A percentile compares a stretch with the other conserved stretches of the same genome.
These are phyloP conservation scores for Phytopythium oedochilum DNA, from an alignment of 352 stramenopile genomes.

Conservation along the genomic window DNA sequence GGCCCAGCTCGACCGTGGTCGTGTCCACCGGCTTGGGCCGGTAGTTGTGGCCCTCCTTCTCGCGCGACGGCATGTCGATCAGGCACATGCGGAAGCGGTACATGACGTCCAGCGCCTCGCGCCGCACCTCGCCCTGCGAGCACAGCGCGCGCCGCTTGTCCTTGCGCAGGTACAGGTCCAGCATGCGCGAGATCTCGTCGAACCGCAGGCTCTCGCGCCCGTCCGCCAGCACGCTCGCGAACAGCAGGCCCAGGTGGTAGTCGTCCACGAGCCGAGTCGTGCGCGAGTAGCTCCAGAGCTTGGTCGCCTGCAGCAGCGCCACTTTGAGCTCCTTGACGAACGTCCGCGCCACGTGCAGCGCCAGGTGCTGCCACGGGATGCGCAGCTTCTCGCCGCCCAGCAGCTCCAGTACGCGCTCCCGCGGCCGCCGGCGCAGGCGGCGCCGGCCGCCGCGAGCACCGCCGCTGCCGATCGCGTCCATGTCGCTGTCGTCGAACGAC, in stretches of 20 bases:
- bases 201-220: conserved; percentile 72
- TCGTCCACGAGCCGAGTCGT: conserved; percentile 66
- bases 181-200: conserved; percentile 82
- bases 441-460: conserved; percentile 9
- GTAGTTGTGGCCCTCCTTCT: conserved; percentile 88
- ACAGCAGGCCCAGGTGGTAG: conserved; percentile 78
- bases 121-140: conserved; percentile 66
- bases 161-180: conserved; percentile 80
- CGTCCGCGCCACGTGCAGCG: conserved; percentile 61
- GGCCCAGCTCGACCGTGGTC: conserved; percentile 58
- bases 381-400: conserved; percentile 80
- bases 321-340: conserved; percentile 73
- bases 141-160: conserved; percentile 65
- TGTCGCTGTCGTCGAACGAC: conserved; percentile 34
- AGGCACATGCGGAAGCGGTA: conserved; percentile 86
- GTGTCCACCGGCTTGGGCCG: conserved; percentile 83
- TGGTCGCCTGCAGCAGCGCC: conserved; percentile 67
- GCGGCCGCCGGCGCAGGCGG: conserved; percentile 17
- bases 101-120: conserved; percentile 83
- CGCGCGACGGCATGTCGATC: conserved; percentile 86
- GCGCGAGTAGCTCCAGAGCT: conserved; percentile 81
- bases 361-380: conserved; percentile 72
- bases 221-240: conserved; percentile 70
- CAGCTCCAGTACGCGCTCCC: conserved; percentile 68
- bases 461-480: conserved; percentile 8